phyloP scores from a whole-genome alignment of 176 grass and related monocot species.

The barley (Hordeum vulgare) region DNA sequence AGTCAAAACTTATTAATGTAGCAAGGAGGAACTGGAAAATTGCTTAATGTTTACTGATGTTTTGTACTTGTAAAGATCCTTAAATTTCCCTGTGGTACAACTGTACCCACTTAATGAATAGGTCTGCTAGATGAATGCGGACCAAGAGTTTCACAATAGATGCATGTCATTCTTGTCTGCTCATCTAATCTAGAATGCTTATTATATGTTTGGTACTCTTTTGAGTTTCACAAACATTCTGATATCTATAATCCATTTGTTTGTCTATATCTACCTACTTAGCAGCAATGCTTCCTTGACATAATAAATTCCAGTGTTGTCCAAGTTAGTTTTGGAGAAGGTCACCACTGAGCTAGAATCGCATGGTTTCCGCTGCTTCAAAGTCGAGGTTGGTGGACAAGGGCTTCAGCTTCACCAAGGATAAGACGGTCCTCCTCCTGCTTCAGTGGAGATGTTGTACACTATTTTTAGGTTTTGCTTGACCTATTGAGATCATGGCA shows the following conservation, averaged over 20 bases:
- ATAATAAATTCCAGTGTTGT: constrained; percentile 37
- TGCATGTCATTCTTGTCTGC: background rate
- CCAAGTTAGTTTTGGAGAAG: constrained; percentile 44
- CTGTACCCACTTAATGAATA: background rate
- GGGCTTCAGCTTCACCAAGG: constrained; percentile 55
- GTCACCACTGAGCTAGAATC: constrained; percentile 57
- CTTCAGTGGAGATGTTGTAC: constrained; percentile 24
- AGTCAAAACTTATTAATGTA: background rate
- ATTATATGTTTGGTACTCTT: background rate
- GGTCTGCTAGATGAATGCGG: background rate
- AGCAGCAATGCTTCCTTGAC: constrained; percentile 37
- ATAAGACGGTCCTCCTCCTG: background rate
- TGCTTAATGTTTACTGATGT: background rate
- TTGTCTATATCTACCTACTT: too few species aligned
- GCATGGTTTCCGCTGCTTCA: constrained; percentile 63
- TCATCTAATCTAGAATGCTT: background rate
- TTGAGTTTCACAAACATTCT: background rate
- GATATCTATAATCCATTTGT: background rate
- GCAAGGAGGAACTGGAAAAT: background rate
- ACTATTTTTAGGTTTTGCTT: background rate
- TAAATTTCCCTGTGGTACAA: background rate
- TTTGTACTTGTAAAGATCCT: background rate
- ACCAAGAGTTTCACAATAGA: background rate
- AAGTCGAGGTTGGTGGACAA: constrained; percentile 68
- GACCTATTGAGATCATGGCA: background rate